Percentiles rank a stretch among this genome's conserved stretches.
Evolutionary conservation across 1,284 basidiomycete species (phyloP).

Genomic region (Boletus smithii): DNA sequence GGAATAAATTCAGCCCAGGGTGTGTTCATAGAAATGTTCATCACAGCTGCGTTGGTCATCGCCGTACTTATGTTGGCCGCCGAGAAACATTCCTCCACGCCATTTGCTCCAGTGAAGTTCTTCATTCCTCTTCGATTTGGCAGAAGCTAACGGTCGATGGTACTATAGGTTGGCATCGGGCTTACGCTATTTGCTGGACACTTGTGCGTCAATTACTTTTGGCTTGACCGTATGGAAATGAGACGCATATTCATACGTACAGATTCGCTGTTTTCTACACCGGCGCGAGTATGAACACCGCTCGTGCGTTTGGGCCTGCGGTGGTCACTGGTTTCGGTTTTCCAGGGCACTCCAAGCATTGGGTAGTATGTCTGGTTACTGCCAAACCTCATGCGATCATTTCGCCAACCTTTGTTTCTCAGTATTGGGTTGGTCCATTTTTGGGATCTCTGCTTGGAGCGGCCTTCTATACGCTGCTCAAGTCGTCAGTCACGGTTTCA

Average conservation of each 20-base stretch:
- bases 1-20: constrained; percentile 52
- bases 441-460: constrained; percentile 59
- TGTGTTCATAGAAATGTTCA: constrained; percentile 74
- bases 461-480: constrained; percentile 54
- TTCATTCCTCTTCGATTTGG: not conserved
- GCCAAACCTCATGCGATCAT: constrained; percentile 3
- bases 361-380: constrained; percentile 48
- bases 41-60: constrained; percentile 55
- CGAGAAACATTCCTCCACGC: constrained; percentile 66
- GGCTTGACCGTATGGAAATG: not conserved
- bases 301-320: constrained; percentile 73
- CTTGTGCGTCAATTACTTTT: constrained; percentile 42
- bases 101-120: constrained; percentile 59
- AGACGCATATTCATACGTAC: not conserved
- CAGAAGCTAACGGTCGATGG: constrained; percentile 1
- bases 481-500: constrained; percentile 44
- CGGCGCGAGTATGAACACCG: constrained; percentile 65
- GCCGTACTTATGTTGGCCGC: constrained; percentile 66
- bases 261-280: constrained; percentile 55
- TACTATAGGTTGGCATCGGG: constrained; percentile 60
- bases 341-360: constrained; percentile 44
- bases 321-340: constrained; percentile 58
- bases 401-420: not conserved
- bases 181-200: constrained; percentile 66
- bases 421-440: constrained; percentile 64